Percentiles rank a stretch among this genome's conserved stretches.
phyloP scores from a whole-genome alignment of 75 land plant species.

The Isoetes taiwanensis region DNA sequence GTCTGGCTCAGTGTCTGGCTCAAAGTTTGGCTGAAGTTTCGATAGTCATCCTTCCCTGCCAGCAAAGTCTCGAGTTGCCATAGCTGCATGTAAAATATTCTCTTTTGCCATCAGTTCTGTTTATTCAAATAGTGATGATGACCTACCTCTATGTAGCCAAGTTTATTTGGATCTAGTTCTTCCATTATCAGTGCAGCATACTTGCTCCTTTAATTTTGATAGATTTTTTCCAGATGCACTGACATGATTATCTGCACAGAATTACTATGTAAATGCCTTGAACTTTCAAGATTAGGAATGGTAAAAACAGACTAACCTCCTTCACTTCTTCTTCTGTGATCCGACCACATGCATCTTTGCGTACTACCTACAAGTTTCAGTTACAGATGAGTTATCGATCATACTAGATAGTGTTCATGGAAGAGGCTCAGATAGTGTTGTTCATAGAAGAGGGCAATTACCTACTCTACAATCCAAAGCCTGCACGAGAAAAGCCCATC shows the following conservation, averaged over 20 bases:
- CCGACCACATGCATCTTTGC: conserved; percentile 75
- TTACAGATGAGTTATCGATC: no score
- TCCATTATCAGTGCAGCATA: conserved; percentile 75
- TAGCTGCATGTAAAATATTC: conserved; percentile 30
- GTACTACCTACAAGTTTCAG: no score
- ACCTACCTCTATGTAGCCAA: conserved; percentile 67
- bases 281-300: no score
- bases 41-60: conserved; percentile 26
- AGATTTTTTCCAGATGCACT: conserved; percentile 74
- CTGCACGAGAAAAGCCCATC: no score
- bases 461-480: no score
- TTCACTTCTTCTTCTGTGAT: conserved; percentile 77
- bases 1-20: no score
- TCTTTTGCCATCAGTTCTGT: no score
- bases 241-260: conserved; percentile 25
- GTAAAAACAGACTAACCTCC: conserved; percentile 65
- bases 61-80: conserved; percentile 62
- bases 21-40: conserved; percentile 18
- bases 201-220: conserved; percentile 42
- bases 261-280: neutral
- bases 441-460: no score
- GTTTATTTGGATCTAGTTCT: conserved; percentile 65
- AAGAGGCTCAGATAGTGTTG: no score
- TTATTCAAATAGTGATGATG: no score
- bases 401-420: no score